Percentiles rank a stretch among this genome's conserved stretches.
These are phyloP conservation scores for Casuarina glauca DNA, from an alignment of 306 rosid genomes.

Conservation along the genomic window DNA sequence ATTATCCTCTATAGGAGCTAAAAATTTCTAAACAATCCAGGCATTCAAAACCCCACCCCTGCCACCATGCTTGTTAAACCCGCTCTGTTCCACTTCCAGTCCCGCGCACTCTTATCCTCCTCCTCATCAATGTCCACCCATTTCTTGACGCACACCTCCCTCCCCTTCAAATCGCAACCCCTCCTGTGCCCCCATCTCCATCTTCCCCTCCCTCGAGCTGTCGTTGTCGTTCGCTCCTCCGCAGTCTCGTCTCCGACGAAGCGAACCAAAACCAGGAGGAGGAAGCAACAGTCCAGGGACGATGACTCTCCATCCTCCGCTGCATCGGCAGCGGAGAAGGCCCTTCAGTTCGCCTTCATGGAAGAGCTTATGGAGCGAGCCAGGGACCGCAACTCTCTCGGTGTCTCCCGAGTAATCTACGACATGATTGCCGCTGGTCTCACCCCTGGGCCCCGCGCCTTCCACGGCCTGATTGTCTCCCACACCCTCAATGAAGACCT, in stretches of 20 bases:
- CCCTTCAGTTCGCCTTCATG: slow-evolving; percentile 89
- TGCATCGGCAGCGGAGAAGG: slow-evolving; percentile 51
- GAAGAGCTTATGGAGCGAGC: slow-evolving; percentile 94
- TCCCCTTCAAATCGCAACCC: slow-evolving; percentile 37
- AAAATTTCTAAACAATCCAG: too few relatives aligned
- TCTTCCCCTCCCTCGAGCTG: slow-evolving; percentile 12
- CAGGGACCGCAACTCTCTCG: slow-evolving; percentile 60
- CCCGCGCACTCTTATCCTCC: not conserved
- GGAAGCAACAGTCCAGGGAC: slow-evolving; percentile 51
- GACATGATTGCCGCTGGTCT: slow-evolving; percentile 97
- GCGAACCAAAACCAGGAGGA: slow-evolving; percentile 60
- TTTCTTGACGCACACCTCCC: slow-evolving; percentile 23
- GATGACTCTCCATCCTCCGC: slow-evolving; percentile 31
- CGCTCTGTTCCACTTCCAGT: not conserved
- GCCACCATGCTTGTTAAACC: not conserved
- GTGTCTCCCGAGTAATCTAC: slow-evolving; percentile 73
- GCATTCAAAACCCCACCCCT: not conserved
- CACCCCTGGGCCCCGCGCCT: slow-evolving; percentile 89
- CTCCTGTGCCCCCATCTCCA: slow-evolving; percentile 18
- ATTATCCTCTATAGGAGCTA: too few relatives aligned
- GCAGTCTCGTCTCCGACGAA: slow-evolving; percentile 59
- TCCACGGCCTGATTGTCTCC: slow-evolving; percentile 82
- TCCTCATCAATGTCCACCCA: slow-evolving; percentile 30
- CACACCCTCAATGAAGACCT: slow-evolving; percentile 67
- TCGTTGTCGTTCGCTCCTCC: slow-evolving; percentile 40